phyloP scores from a whole-genome alignment of 2,329 filamentous ascomycete genomes.

The Penicillium polonicum region DNA sequence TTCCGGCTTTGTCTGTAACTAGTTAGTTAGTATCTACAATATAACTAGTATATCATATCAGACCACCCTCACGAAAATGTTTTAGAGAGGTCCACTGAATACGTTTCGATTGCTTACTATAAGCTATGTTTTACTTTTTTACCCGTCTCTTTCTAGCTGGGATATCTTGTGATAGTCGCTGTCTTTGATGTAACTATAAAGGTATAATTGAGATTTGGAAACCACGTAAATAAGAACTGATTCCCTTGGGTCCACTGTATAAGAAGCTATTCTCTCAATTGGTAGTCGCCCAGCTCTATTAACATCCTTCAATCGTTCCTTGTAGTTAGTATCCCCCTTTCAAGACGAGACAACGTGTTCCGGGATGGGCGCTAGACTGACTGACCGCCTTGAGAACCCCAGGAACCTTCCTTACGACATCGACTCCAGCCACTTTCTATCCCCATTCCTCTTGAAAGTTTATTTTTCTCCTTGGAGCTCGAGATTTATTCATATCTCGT shows the following conservation, averaged over 20 bases:
- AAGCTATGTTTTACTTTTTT: background rate
- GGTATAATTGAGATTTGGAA: background rate
- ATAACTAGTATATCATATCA: background rate
- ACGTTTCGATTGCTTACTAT: background rate
- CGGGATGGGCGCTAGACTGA: slow-evolving; percentile 19
- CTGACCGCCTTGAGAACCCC: slow-evolving; percentile 25
- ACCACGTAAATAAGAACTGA: background rate
- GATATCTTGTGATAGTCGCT: background rate
- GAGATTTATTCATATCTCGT: slow-evolving; percentile 4
- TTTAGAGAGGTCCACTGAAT: too few relatives aligned
- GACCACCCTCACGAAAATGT: too few relatives aligned
- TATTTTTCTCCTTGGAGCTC: slow-evolving; percentile 1
- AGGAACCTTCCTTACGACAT: slow-evolving; percentile 23
- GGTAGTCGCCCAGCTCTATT: too few relatives aligned
- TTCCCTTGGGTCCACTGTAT: too few relatives aligned
- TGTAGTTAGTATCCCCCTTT: background rate
- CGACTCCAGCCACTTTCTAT: slow-evolving; percentile 23
- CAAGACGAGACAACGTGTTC: background rate
- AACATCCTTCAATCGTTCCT: background rate
- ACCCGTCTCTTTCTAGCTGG: background rate
- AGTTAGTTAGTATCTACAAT: too few relatives aligned
- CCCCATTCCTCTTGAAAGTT: slow-evolving; percentile 14
- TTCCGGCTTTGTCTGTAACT: too few relatives aligned
- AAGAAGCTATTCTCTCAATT: background rate
- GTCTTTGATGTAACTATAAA: background rate